Evolutionary conservation across 352 stramenopile genomes (phyloP), one percentile per base, ranked within the genome.

Genomic region (Saprolegnia diclina): DNA sequence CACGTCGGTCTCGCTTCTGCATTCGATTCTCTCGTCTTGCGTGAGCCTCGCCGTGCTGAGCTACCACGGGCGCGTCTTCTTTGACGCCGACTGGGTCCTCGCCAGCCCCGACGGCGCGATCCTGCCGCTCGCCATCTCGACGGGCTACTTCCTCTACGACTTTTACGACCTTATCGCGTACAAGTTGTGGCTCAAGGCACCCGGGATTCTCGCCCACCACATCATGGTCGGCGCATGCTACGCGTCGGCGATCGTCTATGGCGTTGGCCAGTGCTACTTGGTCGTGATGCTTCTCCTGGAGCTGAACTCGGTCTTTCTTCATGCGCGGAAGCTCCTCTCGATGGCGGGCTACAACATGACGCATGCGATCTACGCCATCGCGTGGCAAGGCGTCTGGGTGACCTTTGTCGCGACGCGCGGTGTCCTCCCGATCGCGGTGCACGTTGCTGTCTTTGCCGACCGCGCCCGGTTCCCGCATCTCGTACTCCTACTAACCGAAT

Each of bases 61-160:
- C 24, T 59, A 59, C 52, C 24, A 59, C 19, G 52, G 52, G 1
- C 52, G 35, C 11, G 26, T 9, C 7, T 32, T 67, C 50, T 24
- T 42, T 22, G 32, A 22, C 26, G 61, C 38, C 7, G 62, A 67
- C 62, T 67, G 62, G 62, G 38, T 67, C 14, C 62, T 48, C 22
- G 24, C 42, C 18, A 44, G 50, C 22, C 21, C 62, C 10, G 13
- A 19, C 10, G 19, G 19, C 11, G 62, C 62, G 14, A 19, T 24
- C 4, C 7, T 59, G 19, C 22, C 32, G 18, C 62, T 67, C 62
- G 64, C 42, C 3, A n/a, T 67, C 26, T 67, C 62, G 32, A 67
- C 62, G 22, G 62, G 62, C 4, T 67, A 67, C n/a, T 67, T 67
- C 21, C 35, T 67, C 40, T 67, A 67, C 22, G 62, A 67, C 40